Evolutionary conservation across 78 protist genomes (phyloP).

Genomic region (Planoprotostelium fungivorum): DNA sequence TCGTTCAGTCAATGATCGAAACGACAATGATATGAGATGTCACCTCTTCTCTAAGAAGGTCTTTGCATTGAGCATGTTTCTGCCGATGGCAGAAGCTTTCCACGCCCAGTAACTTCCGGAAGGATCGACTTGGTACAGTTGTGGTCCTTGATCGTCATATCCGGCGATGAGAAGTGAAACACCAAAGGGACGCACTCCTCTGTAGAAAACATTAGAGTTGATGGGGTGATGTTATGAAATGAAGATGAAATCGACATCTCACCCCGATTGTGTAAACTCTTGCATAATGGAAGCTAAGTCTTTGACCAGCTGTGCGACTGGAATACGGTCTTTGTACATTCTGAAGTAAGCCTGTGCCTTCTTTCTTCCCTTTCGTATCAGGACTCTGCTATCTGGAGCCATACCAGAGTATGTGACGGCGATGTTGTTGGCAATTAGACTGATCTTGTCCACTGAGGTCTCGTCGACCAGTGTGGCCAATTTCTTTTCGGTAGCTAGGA

Average conservation of each 20-base stretch:
- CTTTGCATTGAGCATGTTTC: constrained; percentile 85
- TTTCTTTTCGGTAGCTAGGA: constrained; percentile 97
- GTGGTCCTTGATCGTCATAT: constrained; percentile 83
- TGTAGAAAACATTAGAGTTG: neutral
- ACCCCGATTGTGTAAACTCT: constrained; percentile 98
- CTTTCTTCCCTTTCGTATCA: constrained; percentile 89
- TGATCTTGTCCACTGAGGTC: constrained; percentile 75
- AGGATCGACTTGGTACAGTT: constrained; percentile 92
- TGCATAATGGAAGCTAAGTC: constrained; percentile 98
- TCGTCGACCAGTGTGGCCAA: constrained; percentile 88
- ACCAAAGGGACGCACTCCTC: constrained; percentile 99
- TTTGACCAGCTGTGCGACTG: constrained; percentile 82
- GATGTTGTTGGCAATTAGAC: constrained; percentile 56
- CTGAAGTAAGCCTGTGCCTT: constrained; percentile 83
- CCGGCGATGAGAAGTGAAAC: constrained; percentile 95
- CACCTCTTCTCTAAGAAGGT: constrained; percentile 96
- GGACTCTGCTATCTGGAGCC: constrained; percentile 92
- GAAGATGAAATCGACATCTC: no score
- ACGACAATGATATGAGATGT: neutral
- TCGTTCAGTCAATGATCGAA: neutral
- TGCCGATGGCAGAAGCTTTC: constrained; percentile 99
- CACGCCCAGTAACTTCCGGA: constrained; percentile 98
- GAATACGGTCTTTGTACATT: constrained; percentile 82
- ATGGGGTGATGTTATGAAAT: no score
- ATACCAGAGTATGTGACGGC: constrained; percentile 97